These are phyloP conservation scores for Escovopsis sp. DNA, from an alignment of 2,329 filamentous ascomycete species.

Conservation along the genomic window DNA sequence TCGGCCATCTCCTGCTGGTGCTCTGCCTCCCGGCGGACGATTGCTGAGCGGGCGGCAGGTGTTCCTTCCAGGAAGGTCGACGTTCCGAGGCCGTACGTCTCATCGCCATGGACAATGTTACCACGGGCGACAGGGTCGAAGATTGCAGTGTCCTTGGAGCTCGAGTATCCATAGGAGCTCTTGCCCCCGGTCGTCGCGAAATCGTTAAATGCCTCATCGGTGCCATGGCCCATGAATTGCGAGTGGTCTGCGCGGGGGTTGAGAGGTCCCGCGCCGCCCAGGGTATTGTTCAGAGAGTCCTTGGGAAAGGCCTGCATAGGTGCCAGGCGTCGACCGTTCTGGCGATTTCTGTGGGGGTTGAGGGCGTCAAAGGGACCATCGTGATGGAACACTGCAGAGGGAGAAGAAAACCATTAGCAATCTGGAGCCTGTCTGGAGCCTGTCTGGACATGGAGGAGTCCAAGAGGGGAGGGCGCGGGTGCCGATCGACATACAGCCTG, in stretches of 20 bases:
- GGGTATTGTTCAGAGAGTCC: constrained; percentile 78
- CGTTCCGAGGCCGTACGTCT: constrained; percentile 73
- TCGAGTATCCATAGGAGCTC: constrained; percentile 11
- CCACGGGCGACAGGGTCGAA: constrained; percentile 56
- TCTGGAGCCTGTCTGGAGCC: no score
- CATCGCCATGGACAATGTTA: constrained; percentile 68
- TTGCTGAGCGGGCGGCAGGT: constrained; percentile 66
- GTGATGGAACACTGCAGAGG: constrained; percentile 71
- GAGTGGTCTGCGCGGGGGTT: constrained; percentile 72
- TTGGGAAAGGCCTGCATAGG: constrained; percentile 96
- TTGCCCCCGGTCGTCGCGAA: constrained; percentile 37
- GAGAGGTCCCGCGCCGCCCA: constrained; percentile 76
- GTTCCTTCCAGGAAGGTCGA: constrained; percentile 93
- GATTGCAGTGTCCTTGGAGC: constrained; percentile 29
- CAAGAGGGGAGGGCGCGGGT: not conserved
- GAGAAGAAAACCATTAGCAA: not conserved
- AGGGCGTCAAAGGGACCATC: constrained; percentile 95
- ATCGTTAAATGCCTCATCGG: constrained; percentile 77
- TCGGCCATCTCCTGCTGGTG: constrained; percentile 43
- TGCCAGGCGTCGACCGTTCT: constrained; percentile 58
- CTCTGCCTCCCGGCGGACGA: constrained; percentile 61
- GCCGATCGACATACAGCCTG: constrained; percentile 52
- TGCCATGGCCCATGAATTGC: constrained; percentile 66
- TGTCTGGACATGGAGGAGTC: no score
- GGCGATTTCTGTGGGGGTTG: constrained; percentile 84